These are phyloP conservation scores for Pyrenula massariospora DNA, from an alignment of 495 filamentous ascomycete species.

Conservation along the genomic window DNA sequence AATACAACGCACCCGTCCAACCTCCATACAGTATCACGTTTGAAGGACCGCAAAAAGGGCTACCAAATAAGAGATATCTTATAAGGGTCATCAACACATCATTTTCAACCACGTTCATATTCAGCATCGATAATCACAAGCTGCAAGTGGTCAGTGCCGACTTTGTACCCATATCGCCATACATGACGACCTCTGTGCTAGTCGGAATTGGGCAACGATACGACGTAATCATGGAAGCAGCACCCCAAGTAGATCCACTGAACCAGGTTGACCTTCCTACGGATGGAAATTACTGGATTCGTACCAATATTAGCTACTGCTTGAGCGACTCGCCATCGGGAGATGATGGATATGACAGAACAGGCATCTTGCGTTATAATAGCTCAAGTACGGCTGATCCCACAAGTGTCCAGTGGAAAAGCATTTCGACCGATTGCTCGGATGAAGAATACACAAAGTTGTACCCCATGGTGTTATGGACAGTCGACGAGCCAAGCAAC, in stretches of 20 bases:
- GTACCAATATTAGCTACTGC: slow-evolving; percentile 23
- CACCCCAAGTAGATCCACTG: too few relatives aligned
- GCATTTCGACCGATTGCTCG: neutral
- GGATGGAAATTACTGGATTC: slow-evolving; percentile 56
- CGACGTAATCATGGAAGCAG: slow-evolving; percentile 55
- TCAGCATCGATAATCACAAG: slow-evolving; percentile 35
- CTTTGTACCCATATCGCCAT: slow-evolving; percentile 36
- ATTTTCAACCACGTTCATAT: slow-evolving; percentile 32
- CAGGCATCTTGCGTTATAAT: slow-evolving; percentile 48
- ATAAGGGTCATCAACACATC: slow-evolving; percentile 31
- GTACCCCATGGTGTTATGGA: neutral
- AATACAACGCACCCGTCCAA: neutral
- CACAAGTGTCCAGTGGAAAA: neutral
- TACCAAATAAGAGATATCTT: slow-evolving; percentile 1
- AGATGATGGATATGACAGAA: slow-evolving; percentile 27
- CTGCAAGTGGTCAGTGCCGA: slow-evolving; percentile 34
- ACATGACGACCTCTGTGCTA: slow-evolving; percentile 26
- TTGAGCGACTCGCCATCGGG: neutral
- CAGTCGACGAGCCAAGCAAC: neutral
- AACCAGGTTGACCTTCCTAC: slow-evolving; percentile 9
- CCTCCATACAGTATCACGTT: neutral
- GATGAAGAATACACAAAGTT: neutral
- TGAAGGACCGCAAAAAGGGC: neutral
- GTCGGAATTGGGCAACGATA: slow-evolving; percentile 61
- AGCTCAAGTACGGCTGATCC: slow-evolving; percentile 22